Conservation (phyloP, 345 rosid genomes). For the Geranium rotundifolium region DNA sequence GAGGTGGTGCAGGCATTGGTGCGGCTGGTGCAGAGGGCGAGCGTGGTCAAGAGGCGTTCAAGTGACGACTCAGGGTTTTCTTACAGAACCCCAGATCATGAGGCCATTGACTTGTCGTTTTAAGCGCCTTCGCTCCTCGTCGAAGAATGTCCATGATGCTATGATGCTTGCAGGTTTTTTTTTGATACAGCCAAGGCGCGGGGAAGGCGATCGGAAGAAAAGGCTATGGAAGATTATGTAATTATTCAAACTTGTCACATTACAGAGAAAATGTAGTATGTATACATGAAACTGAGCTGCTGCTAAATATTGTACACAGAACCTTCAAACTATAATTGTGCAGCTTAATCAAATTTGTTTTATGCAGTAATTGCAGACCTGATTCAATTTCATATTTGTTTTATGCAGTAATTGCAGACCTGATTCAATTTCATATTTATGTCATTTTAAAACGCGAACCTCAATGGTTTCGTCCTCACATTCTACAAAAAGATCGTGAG, state of each 20-base stretch:
- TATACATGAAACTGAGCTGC: conserved; percentile 1
- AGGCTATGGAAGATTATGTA: conserved; percentile 16
- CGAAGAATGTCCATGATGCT: too few relatives aligned
- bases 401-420: too few relatives aligned
- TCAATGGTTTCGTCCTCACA: too few relatives aligned
- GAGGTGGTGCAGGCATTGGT: conserved; percentile 96
- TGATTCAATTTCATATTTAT: too few relatives aligned
- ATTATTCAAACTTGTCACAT: conserved; percentile 17
- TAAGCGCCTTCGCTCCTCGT: conserved; percentile 19
- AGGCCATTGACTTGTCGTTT: conserved; percentile 50
- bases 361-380: too few relatives aligned
- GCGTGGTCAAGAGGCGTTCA: conserved; percentile 67
- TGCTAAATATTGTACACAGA: background rate
- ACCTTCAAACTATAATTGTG: too few relatives aligned
- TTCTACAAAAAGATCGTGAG: too few relatives aligned
- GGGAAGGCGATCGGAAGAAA: too few relatives aligned
- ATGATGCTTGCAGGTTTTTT: conserved; percentile 9
- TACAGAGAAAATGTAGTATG: conserved; percentile 9
- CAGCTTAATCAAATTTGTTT: too few relatives aligned
- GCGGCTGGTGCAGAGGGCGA: conserved; percentile 85
- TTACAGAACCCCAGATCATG: conserved; percentile 78
- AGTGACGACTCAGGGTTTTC: conserved; percentile 83
- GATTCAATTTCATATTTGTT: too few relatives aligned
- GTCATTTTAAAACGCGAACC: too few relatives aligned
- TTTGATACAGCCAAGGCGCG: too few relatives aligned